phyloP scores from a whole-genome alignment of 2,329 filamentous ascomycete species.

The Aspergillus phoenicis region DNA sequence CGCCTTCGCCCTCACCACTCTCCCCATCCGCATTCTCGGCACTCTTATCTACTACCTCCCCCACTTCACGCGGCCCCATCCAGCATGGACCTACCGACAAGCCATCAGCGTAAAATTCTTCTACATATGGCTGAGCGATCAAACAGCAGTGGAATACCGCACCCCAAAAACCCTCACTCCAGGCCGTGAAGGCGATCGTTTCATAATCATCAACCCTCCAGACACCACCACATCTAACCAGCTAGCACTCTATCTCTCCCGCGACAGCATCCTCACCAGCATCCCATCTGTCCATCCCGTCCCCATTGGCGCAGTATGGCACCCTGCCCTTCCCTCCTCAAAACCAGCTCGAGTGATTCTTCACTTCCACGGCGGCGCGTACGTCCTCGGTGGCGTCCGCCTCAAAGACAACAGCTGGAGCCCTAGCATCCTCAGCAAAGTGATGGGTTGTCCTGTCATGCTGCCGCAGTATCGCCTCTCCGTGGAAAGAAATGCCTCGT shows the following conservation, averaged over 20 bases:
- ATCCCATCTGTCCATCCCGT: not conserved
- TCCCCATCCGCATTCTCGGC: not conserved
- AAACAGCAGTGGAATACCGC: not conserved
- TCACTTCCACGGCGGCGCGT: not conserved
- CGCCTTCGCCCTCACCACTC: not conserved
- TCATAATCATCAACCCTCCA: not conserved
- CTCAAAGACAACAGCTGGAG: not conserved
- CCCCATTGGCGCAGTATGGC: not conserved
- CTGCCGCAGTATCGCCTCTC: not conserved
- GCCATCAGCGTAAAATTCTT: not conserved
- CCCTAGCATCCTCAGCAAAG: not conserved
- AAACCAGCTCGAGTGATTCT: not conserved
- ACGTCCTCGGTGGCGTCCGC: not conserved
- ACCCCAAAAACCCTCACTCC: not conserved
- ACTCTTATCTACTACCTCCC: not conserved
- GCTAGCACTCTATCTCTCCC: not conserved
- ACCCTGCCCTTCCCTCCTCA: not conserved
- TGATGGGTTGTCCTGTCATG: not conserved
- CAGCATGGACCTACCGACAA: not conserved
- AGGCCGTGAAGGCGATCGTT: not conserved
- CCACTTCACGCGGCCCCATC: not conserved
- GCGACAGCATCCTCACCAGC: not conserved
- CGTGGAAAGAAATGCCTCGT: not conserved
- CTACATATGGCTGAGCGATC: not conserved
- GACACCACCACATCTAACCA: not conserved